Evolutionary conservation across 257 asterid genomes (phyloP), one percentile per base, ranked within the genome.

Genomic region (Jaltomata sinuosa): DNA sequence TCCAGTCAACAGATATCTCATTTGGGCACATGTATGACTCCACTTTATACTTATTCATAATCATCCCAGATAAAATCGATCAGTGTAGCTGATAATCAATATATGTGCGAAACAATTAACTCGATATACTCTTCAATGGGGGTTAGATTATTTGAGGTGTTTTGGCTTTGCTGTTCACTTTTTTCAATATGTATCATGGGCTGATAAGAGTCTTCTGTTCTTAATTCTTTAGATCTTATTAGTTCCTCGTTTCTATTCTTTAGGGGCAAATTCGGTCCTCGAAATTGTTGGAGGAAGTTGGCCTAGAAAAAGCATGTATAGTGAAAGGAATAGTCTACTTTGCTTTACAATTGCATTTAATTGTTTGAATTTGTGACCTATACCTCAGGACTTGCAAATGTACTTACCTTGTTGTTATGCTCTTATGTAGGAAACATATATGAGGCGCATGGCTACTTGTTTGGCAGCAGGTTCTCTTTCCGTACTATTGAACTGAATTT

Each of bases 391-490:
- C 81, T 47, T 47, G 18, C 81, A 47, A 49, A 76, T 76, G 42
- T 52, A 49, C 61, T 76, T 1, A 83, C 69, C 42, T 25, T 83
- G 36, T 45, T 52, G 62, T 40, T 82, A 42, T 87, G 65, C 78
- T 89, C 74, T 80, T 86, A 65, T 79, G 71, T 91, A 96, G 98
- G 98, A 94, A 87, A 90, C 90, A 42, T 94, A 96, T 84, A 86
- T 85, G 88, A 94, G 97, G 94, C 98, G 97, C 87, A 94, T 93
- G 94, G 62, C 96, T 32, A 89, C 98, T 86, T 94, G 98, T 85
- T 91, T 94, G 88, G 93, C 97, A 68, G 87, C 97, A 94, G 98
- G 98, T 94, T 85, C 79, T 91, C 83, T 47, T 87, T 88, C 76
- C 55, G 52, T 81, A 57, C 71, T 25, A 65, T 64, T 52, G 45